Conservation (phyloP, 140 eudicot species). For the Anethum foeniculum region DNA sequence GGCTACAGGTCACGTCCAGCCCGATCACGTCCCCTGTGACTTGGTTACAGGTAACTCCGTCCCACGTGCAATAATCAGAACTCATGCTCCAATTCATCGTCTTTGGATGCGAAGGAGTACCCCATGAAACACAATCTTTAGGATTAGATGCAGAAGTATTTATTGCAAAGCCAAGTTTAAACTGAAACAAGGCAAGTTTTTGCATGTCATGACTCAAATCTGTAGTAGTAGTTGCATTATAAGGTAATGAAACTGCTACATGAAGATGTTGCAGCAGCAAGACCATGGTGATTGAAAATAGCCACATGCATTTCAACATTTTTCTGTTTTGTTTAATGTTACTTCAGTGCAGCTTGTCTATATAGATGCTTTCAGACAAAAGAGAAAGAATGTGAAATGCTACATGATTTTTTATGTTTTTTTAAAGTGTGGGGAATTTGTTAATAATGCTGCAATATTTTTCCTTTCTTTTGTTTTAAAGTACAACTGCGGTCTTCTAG, state of each 20-base stretch:
- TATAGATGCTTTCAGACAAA: no score
- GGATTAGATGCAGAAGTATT: background rate
- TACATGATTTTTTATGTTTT: no score
- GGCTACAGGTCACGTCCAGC: constrained; percentile 12
- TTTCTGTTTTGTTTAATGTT: background rate
- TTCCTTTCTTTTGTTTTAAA: no score
- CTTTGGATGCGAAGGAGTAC: constrained; percentile 17
- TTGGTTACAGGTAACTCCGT: constrained; percentile 12
- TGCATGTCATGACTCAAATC: constrained; percentile 23
- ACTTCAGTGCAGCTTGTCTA: no score
- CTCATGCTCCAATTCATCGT: constrained; percentile 9
- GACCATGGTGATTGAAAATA: background rate
- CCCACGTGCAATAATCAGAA: constrained; percentile 18
- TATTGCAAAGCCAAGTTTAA: constrained; percentile 14
- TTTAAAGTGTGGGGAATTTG: no score
- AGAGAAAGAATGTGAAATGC: no score
- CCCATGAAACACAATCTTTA: background rate
- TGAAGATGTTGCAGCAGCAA: background rate
- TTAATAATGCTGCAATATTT: no score
- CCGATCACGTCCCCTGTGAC: constrained; percentile 11
- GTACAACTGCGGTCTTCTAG: no score
- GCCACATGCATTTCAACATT: background rate
- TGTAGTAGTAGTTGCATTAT: background rate
- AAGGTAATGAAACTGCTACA: background rate
- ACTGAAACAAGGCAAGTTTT: constrained; percentile 20